phyloP scores from a whole-genome alignment of 2,329 filamentous ascomycete genomes.

The Penicillium sp. region DNA sequence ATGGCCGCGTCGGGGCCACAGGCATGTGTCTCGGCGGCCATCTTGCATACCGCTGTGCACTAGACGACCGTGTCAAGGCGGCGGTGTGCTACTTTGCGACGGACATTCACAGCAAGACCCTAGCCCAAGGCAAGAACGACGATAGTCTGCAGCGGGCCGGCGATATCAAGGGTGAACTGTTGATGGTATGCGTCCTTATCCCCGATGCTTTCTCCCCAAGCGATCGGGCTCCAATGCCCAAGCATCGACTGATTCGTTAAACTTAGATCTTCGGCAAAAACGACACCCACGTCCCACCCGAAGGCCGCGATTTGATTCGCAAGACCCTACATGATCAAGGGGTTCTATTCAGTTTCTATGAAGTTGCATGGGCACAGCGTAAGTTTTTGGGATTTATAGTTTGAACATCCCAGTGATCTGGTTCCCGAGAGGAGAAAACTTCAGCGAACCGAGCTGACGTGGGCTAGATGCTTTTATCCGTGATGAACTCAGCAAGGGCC shows the following conservation, averaged over 20 bases:
- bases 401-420: neutral
- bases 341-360: slow-evolving; percentile 76
- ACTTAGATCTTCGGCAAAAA: slow-evolving; percentile 77
- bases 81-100: slow-evolving; percentile 89
- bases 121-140: slow-evolving; percentile 67
- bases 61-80: slow-evolving; percentile 74
- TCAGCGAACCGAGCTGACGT: slow-evolving; percentile 3
- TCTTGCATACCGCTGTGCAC: slow-evolving; percentile 68
- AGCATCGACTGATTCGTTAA: neutral
- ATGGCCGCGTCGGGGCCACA: slow-evolving; percentile 72
- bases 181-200: slow-evolving; percentile 56
- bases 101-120: slow-evolving; percentile 76
- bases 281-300: slow-evolving; percentile 84
- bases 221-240: neutral
- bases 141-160: slow-evolving; percentile 60
- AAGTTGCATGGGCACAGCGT: slow-evolving; percentile 89
- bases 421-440: neutral
- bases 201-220: neutral
- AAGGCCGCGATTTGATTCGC: slow-evolving; percentile 78
- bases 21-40: slow-evolving; percentile 95
- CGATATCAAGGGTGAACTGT: slow-evolving; percentile 73
- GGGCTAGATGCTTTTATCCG: slow-evolving; percentile 79
- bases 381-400: slow-evolving; percentile 30
- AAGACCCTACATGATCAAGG: slow-evolving; percentile 75
- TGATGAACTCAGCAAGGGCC: slow-evolving; percentile 88